Conservation (phyloP, 192 early-diverging fungal species). For the Backusella mclennaniae region DNA sequence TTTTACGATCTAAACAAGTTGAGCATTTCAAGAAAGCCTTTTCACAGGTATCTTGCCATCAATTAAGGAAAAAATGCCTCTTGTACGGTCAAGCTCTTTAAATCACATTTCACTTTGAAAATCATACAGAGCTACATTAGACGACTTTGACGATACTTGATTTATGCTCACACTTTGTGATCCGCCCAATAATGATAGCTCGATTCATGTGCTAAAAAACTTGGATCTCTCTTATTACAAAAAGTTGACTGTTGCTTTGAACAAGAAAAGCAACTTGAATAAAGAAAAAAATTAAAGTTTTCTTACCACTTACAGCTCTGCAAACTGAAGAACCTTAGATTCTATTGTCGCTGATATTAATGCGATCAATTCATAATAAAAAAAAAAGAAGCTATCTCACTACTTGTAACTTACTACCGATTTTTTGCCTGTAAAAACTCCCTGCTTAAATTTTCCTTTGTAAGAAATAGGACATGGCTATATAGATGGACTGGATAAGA, state of each 20-base stretch:
- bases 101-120: background rate
- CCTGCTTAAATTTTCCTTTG: too few species aligned
- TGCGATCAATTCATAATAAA: too few species aligned
- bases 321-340: too few species aligned
- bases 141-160: background rate
- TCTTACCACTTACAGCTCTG: too few species aligned
- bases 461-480: too few species aligned
- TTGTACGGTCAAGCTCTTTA: background rate
- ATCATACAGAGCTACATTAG: background rate
- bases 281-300: background rate
- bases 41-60: background rate
- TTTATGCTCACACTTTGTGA: background rate
- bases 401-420: too few species aligned
- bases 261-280: background rate
- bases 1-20: background rate
- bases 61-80: background rate
- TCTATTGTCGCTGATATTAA: too few species aligned
- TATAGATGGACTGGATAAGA: too few species aligned
- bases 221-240: background rate
- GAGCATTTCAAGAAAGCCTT: background rate
- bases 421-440: too few species aligned
- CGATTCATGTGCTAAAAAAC: background rate
- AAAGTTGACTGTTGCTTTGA: background rate
- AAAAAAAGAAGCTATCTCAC: too few species aligned
- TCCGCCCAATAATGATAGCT: background rate